These are phyloP conservation scores for Leccinellum luteum DNA, from an alignment of 768 basidiomycete species.

Conservation along the genomic window DNA sequence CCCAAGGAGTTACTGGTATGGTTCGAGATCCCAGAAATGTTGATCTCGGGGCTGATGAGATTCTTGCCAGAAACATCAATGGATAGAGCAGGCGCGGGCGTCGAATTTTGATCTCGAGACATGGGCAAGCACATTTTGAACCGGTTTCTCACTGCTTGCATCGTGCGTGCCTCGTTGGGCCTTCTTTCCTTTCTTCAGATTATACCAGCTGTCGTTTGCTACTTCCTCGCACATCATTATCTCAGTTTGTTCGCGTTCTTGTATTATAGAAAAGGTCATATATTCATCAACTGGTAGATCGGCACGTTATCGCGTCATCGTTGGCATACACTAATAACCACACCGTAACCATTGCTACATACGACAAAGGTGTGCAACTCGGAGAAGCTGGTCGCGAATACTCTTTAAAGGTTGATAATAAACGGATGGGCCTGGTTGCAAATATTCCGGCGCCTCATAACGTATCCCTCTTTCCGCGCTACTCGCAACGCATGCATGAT, in stretches of 20 bases:
- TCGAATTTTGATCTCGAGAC: conserved; percentile 70
- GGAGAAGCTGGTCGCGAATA: neutral
- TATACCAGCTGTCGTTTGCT: conserved; percentile 30
- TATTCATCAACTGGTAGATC: conserved; percentile 9
- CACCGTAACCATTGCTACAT: no score
- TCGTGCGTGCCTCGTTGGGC: conserved; percentile 5
- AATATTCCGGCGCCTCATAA: neutral
- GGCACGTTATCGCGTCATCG: neutral
- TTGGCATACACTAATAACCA: neutral
- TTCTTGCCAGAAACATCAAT: conserved; percentile 58
- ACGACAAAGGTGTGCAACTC: neutral
- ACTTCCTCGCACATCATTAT: conserved; percentile 30
- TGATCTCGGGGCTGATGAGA: conserved; percentile 10
- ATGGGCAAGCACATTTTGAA: conserved; percentile 76
- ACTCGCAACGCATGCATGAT: neutral
- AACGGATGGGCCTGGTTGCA: neutral
- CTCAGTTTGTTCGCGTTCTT: conserved; percentile 27
- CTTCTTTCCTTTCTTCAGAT: conserved; percentile 15
- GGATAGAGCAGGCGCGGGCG: conserved; percentile 64
- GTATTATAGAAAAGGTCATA: conserved; percentile 28
- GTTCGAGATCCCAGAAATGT: neutral
- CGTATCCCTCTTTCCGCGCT: neutral
- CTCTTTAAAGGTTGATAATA: neutral
- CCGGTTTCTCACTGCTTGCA: conserved; percentile 16
- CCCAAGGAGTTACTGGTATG: conserved; percentile 83